Conservation (phyloP, 1,284 basidiomycete species). For the Austroboletus novae-zelandiae region DNA sequence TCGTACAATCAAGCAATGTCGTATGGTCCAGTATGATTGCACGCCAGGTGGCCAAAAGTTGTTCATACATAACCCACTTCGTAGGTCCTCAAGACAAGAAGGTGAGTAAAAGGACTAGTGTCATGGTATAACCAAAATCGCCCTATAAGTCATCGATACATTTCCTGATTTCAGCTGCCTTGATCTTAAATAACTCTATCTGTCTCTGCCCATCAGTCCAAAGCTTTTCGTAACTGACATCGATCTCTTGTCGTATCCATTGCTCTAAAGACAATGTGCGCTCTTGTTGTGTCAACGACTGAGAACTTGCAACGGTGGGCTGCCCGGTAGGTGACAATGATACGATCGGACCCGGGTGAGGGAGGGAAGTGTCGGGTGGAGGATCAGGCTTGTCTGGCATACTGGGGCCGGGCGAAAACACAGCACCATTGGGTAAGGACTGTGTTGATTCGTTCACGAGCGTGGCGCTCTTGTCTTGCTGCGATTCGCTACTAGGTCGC, state of each 20-base stretch:
- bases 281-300: slow-evolving; percentile 58
- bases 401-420: neutral
- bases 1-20: too few species aligned
- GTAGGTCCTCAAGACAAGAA: too few species aligned
- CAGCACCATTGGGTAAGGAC: slow-evolving; percentile 1
- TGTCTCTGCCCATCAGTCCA: slow-evolving; percentile 59
- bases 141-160: slow-evolving; percentile 41
- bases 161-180: slow-evolving; percentile 55
- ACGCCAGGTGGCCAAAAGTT: too few species aligned
- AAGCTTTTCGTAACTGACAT: slow-evolving; percentile 59
- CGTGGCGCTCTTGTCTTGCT: neutral
- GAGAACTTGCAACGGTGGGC: slow-evolving; percentile 9
- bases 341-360: slow-evolving; percentile 10
- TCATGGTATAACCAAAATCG: neutral
- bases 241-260: slow-evolving; percentile 72
- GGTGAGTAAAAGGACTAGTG: neutral
- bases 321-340: slow-evolving; percentile 12
- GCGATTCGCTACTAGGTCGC: neutral
- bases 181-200: slow-evolving; percentile 55
- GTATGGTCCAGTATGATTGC: too few species aligned
- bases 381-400: neutral
- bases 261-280: slow-evolving; percentile 72
- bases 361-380: neutral
- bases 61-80: too few species aligned
- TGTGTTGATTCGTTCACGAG: neutral